phyloP scores from a whole-genome alignment of 345 rosid genomes.

The Corymbia maculata region DNA sequence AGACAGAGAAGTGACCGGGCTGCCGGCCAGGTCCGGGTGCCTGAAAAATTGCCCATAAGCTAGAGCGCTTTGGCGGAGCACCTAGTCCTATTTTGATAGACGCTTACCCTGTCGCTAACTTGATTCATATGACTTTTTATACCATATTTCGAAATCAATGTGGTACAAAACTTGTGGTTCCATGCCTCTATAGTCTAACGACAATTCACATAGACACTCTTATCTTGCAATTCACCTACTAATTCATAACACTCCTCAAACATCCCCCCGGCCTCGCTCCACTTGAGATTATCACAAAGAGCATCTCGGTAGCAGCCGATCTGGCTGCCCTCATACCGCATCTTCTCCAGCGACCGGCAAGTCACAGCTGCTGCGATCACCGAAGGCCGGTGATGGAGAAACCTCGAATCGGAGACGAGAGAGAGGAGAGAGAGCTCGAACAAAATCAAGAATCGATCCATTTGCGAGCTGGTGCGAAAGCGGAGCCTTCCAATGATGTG shows the following conservation, averaged over 20 bases:
- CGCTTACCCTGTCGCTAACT: neutral
- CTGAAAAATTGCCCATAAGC: neutral
- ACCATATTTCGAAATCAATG: neutral
- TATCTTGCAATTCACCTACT: neutral
- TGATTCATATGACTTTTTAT: neutral
- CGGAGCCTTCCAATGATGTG: conserved; percentile 8
- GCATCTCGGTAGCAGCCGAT: neutral
- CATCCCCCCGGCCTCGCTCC: neutral
- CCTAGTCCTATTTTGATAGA: neutral
- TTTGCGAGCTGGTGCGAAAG: neutral
- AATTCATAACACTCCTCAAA: neutral
- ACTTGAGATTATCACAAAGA: neutral
- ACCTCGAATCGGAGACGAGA: neutral
- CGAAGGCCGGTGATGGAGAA: neutral
- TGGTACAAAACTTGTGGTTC: neutral
- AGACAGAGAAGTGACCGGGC: neutral
- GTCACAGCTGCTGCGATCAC: neutral
- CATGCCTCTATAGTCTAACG: neutral
- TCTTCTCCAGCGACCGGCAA: neutral
- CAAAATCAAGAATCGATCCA: neutral
- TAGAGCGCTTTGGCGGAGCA: neutral
- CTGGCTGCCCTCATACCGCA: neutral
- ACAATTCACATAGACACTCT: neutral
- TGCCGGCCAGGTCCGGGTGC: neutral
- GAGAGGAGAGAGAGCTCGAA: neutral